phyloP scores from a whole-genome alignment of 257 asterid genomes.

The Nicotiana paniculata region DNA sequence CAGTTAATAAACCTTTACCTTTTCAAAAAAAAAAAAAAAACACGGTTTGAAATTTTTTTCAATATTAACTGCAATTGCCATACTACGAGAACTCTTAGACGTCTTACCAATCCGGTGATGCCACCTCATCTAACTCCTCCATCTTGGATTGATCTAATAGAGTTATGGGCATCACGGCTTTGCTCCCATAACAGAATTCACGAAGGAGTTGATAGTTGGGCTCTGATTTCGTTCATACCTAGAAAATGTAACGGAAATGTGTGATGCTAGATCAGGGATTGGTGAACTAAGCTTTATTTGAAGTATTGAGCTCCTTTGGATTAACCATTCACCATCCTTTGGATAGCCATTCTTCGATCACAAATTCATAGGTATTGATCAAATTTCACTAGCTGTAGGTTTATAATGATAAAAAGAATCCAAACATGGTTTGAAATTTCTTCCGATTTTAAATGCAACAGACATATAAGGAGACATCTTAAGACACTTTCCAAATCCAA shows the following conservation, averaged over 20 bases:
- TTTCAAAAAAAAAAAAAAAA: too few species aligned
- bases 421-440: background rate
- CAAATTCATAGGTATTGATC: background rate
- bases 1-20: too few species aligned
- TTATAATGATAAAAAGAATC: background rate
- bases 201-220: background rate
- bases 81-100: background rate
- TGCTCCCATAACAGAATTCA: background rate
- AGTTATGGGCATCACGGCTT: background rate
- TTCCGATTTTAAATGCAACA: background rate
- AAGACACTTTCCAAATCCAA: background rate
- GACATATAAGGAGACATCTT: background rate
- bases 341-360: background rate
- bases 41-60: background rate
- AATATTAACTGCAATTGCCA: background rate
- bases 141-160: background rate
- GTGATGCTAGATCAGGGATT: background rate
- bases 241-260: background rate
- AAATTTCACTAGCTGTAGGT: background rate
- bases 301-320: background rate
- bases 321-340: background rate
- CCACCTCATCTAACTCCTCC: background rate
- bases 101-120: background rate
- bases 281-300: background rate
- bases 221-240: background rate